A percentile compares a stretch with the other conserved stretches of the same genome.
Conservation (phyloP, 2,329 filamentous ascomycete genomes). For the Sphaceloma murrayae region DNA sequence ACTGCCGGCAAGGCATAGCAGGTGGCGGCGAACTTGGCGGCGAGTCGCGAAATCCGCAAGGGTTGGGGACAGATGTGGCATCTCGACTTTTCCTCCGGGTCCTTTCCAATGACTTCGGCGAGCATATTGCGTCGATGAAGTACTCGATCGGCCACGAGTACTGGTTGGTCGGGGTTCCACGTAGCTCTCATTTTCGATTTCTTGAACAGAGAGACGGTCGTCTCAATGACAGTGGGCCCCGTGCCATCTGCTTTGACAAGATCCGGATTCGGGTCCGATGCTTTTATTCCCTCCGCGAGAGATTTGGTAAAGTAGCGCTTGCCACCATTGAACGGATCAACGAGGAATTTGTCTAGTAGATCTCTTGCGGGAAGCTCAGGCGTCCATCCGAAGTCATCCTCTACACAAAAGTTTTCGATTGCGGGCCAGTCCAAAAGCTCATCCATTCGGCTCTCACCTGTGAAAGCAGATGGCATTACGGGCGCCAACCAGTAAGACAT, state of each 20-base stretch:
- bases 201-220: slow-evolving; percentile 66
- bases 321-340: slow-evolving; percentile 49
- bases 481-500: slow-evolving; percentile 83
- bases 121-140: slow-evolving; percentile 74
- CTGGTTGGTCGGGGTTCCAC: slow-evolving; percentile 65
- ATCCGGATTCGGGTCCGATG: slow-evolving; percentile 55
- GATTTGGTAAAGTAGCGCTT: slow-evolving; percentile 47
- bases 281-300: slow-evolving; percentile 45
- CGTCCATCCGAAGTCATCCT: slow-evolving; percentile 39
- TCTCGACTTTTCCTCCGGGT: slow-evolving; percentile 39
- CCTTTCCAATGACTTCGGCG: slow-evolving; percentile 52
- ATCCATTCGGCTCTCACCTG: not conserved
- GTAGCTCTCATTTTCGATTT: slow-evolving; percentile 44
- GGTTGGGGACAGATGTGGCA: slow-evolving; percentile 65
- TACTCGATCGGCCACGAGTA: slow-evolving; percentile 65
- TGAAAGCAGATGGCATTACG: slow-evolving; percentile 19
- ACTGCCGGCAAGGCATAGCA: slow-evolving; percentile 72
- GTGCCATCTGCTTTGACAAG: slow-evolving; percentile 34
- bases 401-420: slow-evolving; percentile 35
- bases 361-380: slow-evolving; percentile 31
- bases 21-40: slow-evolving; percentile 59
- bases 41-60: slow-evolving; percentile 66
- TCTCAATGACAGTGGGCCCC: slow-evolving; percentile 58
- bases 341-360: slow-evolving; percentile 43
- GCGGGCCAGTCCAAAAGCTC: slow-evolving; percentile 54